phyloP scores from a whole-genome alignment of 257 asterid species.

The Haberlea rhodopensis region DNA sequence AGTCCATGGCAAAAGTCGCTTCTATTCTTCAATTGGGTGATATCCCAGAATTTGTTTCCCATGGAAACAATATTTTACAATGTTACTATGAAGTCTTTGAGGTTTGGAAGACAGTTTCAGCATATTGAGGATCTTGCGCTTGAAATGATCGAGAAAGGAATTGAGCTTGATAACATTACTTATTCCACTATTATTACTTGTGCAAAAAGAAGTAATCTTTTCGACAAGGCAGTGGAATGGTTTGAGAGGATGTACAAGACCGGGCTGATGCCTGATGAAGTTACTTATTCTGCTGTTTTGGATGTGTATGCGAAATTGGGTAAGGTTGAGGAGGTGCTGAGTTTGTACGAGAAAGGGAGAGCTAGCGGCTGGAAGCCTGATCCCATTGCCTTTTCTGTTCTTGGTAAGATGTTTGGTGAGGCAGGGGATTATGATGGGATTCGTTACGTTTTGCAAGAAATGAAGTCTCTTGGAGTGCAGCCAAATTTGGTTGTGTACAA shows the following conservation, averaged over 20 bases:
- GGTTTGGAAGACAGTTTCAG: constrained; percentile 81
- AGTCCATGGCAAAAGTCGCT: constrained; percentile 67
- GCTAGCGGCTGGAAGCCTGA: constrained; percentile 98
- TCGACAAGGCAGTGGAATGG: constrained; percentile 92
- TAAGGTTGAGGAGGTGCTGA: constrained; percentile 83
- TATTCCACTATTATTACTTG: constrained; percentile 86
- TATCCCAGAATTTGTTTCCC: constrained; percentile 52
- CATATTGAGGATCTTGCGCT: constrained; percentile 68
- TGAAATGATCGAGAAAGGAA: constrained; percentile 70
- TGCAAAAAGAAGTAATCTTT: constrained; percentile 84
- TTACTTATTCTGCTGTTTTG: constrained; percentile 81
- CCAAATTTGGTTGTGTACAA: constrained; percentile 87
- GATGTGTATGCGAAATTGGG: constrained; percentile 88
- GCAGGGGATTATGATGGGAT: constrained; percentile 95
- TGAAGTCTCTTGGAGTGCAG: constrained; percentile 68
- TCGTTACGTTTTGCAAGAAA: constrained; percentile 70
- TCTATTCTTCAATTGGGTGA: constrained; percentile 75
- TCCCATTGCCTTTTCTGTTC: constrained; percentile 63
- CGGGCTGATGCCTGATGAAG: constrained; percentile 96
- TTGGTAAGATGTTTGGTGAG: constrained; percentile 87
- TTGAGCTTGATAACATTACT: constrained; percentile 80
- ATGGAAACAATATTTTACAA: constrained; percentile 88
- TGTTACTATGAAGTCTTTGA: constrained; percentile 81
- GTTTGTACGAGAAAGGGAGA: constrained; percentile 84
- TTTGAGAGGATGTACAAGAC: constrained; percentile 95